A percentile compares a stretch with the other conserved stretches of the same genome.
These are phyloP conservation scores for Aspergillus sp. DNA, from an alignment of 2,329 filamentous ascomycete species.

Conservation along the genomic window DNA sequence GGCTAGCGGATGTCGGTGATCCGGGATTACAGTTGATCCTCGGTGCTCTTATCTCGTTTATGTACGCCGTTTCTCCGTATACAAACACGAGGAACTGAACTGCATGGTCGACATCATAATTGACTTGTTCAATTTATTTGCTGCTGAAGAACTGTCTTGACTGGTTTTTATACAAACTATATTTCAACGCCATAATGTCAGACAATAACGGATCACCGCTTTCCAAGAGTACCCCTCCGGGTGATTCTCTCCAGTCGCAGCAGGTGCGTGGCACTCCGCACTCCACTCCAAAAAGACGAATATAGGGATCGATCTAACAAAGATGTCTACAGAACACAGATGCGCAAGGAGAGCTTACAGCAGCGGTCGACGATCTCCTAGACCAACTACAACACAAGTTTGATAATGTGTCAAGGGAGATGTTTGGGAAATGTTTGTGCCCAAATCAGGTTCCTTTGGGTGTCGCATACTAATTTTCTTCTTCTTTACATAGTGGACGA, in stretches of 20 bases:
- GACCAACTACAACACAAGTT: conserved; percentile 84
- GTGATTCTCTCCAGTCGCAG: conserved; percentile 18
- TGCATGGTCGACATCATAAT: too few species aligned
- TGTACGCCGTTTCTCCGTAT: background rate
- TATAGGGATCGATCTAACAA: conserved; percentile 1
- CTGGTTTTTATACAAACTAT: too few species aligned
- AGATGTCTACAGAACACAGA: conserved; percentile 17
- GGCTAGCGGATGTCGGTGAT: conserved; percentile 7
- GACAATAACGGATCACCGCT: too few species aligned
- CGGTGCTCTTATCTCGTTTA: conserved; percentile 14
- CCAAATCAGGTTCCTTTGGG: too few species aligned
- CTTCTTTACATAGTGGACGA: conserved; percentile 68
- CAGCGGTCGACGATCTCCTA: conserved; percentile 79
- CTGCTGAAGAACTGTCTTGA: too few species aligned
- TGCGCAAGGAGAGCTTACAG: conserved; percentile 55
- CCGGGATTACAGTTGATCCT: conserved; percentile 21
- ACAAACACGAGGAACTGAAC: too few species aligned
- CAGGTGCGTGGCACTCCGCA: conserved; percentile 9
- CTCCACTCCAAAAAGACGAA: background rate
- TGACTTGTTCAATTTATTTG: too few species aligned
- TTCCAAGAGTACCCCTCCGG: conserved; percentile 2
- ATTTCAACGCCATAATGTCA: too few species aligned
- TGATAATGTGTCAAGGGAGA: conserved; percentile 74
- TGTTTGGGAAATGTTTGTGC: conserved; percentile 76
- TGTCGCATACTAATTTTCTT: background rate